A percentile compares a stretch with the other conserved stretches of the same genome.
Evolutionary conservation across 2,329 filamentous ascomycete species (phyloP).

Genomic region (Ophiosphaerella narmari): DNA sequence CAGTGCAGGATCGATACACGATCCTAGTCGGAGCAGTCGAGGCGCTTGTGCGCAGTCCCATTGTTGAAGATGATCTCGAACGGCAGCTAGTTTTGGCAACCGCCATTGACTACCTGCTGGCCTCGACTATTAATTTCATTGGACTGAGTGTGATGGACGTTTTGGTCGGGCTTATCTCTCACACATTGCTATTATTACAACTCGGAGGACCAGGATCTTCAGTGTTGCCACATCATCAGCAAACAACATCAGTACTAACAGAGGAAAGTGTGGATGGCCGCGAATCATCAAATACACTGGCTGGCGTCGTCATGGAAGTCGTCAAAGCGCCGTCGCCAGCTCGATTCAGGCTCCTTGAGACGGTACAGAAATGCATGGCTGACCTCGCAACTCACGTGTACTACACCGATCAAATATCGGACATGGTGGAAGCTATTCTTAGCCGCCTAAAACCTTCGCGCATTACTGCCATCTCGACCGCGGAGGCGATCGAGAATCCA

Average conservation of each 20-base stretch:
- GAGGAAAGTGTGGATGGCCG: slow-evolving; percentile 26
- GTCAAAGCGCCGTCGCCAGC: slow-evolving; percentile 55
- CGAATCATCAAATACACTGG: slow-evolving; percentile 22
- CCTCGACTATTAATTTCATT: slow-evolving; percentile 90
- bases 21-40: slow-evolving; percentile 85
- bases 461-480: slow-evolving; percentile 49
- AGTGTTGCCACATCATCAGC: slow-evolving; percentile 46
- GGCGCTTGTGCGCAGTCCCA: slow-evolving; percentile 68
- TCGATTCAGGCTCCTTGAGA: slow-evolving; percentile 67
- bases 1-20: slow-evolving; percentile 91
- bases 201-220: slow-evolving; percentile 55
- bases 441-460: slow-evolving; percentile 72
- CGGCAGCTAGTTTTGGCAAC: slow-evolving; percentile 76
- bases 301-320: slow-evolving; percentile 45
- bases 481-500: slow-evolving; percentile 58
- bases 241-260: slow-evolving; percentile 31
- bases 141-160: slow-evolving; percentile 97
- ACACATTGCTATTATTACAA: slow-evolving; percentile 78
- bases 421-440: slow-evolving; percentile 87
- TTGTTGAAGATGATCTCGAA: slow-evolving; percentile 71
- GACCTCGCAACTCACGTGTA: slow-evolving; percentile 92
- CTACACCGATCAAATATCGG: slow-evolving; percentile 92
- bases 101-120: slow-evolving; percentile 80
- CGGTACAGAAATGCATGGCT: slow-evolving; percentile 83
- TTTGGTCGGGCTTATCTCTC: slow-evolving; percentile 79